These are phyloP conservation scores for Corniculantispora saksenae DNA, from an alignment of 2,329 filamentous ascomycete species.

Conservation along the genomic window DNA sequence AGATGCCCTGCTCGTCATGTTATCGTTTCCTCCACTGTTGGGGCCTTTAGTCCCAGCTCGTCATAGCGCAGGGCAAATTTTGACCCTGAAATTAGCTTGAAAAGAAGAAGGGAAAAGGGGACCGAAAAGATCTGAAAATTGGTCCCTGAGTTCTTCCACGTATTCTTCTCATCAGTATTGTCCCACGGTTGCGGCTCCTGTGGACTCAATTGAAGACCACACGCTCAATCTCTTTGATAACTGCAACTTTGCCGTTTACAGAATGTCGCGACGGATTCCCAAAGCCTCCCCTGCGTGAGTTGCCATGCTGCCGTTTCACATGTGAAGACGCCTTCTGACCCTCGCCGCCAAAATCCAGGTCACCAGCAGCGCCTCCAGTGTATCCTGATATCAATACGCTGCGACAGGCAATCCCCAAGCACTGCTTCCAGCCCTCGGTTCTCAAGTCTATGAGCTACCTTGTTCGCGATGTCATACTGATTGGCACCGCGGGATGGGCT, in stretches of 20 bases:
- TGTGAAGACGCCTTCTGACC: not conserved
- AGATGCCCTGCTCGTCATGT: not conserved
- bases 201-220: not conserved
- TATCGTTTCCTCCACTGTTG: not conserved
- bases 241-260: not conserved
- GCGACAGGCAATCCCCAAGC: conserved; percentile 56
- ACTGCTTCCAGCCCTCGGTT: conserved; percentile 61
- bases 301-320: not conserved
- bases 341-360: not conserved
- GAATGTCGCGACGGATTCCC: conserved; percentile 11
- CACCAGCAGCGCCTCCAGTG: conserved; percentile 3
- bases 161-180: not conserved
- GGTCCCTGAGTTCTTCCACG: not conserved
- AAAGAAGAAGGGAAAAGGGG: conserved; percentile 5
- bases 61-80: conserved; percentile 11
- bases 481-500: conserved; percentile 30
- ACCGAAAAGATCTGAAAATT: not conserved
- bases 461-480: conserved; percentile 55
- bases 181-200: not conserved
- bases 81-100: conserved; percentile 5
- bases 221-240: no score
- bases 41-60: not conserved
- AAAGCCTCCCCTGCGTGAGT: conserved; percentile 16
- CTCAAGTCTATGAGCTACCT: conserved; percentile 56
- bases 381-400: conserved; percentile 52